Evolutionary conservation across 306 rosid genomes (phyloP).

Genomic region (Sindora glabra): DNA sequence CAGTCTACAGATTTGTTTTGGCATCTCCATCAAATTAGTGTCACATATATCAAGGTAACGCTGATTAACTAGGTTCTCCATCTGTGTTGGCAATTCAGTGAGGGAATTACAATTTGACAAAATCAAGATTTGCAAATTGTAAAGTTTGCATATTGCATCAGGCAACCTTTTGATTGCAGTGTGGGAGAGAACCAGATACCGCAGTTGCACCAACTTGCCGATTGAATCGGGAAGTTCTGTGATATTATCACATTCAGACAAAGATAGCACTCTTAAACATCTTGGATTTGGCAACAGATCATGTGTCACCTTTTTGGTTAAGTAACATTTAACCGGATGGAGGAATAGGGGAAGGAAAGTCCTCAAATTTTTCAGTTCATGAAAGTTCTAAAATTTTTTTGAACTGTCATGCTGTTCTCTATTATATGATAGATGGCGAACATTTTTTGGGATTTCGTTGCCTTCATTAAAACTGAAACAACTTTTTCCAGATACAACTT

Average conservation of each 20-base stretch:
- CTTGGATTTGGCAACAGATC: not conserved
- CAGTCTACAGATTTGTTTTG: not conserved
- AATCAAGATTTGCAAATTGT: conserved; percentile 18
- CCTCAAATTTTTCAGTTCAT: not conserved
- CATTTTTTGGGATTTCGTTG: not conserved
- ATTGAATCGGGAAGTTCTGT: not conserved
- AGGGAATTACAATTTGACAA: not conserved
- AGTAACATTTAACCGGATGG: too few species aligned
- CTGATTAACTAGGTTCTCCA: not conserved
- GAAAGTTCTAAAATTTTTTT: not conserved
- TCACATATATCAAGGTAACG: not conserved
- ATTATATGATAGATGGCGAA: not conserved
- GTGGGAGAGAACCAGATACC: not conserved
- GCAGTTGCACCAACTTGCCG: not conserved
- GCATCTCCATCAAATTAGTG: not conserved
- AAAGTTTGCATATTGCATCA: not conserved
- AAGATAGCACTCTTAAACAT: not conserved
- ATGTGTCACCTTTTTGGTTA: not conserved
- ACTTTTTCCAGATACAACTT: not conserved
- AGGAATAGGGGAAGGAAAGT: not conserved
- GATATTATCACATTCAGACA: not conserved
- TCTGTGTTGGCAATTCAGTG: not conserved
- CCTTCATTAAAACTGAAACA: too few species aligned
- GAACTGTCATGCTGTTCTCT: not conserved
- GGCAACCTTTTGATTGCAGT: not conserved